phyloP scores from a whole-genome alignment of 768 basidiomycete genomes.

The Leccinellum albellum region DNA sequence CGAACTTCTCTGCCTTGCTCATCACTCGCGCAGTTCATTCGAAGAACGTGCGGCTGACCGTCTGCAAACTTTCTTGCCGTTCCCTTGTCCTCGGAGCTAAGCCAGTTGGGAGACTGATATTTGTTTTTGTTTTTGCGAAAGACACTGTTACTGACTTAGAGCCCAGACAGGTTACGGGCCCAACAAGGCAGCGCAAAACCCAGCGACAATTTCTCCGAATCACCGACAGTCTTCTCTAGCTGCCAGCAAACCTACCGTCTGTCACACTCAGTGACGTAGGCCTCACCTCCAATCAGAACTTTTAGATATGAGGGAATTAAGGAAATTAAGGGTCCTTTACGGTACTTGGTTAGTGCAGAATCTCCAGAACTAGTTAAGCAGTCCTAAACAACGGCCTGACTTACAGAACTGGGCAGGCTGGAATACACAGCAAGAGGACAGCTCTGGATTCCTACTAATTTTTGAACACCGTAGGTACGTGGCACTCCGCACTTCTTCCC shows the following conservation, averaged over 20 bases:
- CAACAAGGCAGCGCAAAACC: conserved; percentile 9
- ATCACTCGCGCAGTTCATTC: conserved; percentile 17
- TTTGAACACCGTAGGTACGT: background rate
- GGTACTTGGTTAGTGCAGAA: too few relatives aligned
- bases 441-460: background rate
- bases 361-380: too few relatives aligned
- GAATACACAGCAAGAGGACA: conserved; percentile 1
- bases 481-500: background rate
- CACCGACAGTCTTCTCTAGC: conserved; percentile 3
- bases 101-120: conserved; percentile 6
- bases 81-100: background rate
- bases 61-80: conserved; percentile 1
- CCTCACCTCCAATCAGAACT: too few relatives aligned
- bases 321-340: too few relatives aligned
- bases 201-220: conserved; percentile 23
- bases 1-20: conserved; percentile 20
- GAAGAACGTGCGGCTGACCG: conserved; percentile 9
- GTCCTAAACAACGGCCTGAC: too few relatives aligned
- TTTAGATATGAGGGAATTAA: too few relatives aligned
- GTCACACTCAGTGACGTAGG: too few relatives aligned
- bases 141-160: background rate
- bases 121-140: conserved; percentile 20
- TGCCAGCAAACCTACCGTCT: too few relatives aligned
- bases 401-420: background rate
- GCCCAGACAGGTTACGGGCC: background rate